Base-by-base conservation (phyloP, 257 asterid genomes). In the Ligustrum vulgare region DNA sequence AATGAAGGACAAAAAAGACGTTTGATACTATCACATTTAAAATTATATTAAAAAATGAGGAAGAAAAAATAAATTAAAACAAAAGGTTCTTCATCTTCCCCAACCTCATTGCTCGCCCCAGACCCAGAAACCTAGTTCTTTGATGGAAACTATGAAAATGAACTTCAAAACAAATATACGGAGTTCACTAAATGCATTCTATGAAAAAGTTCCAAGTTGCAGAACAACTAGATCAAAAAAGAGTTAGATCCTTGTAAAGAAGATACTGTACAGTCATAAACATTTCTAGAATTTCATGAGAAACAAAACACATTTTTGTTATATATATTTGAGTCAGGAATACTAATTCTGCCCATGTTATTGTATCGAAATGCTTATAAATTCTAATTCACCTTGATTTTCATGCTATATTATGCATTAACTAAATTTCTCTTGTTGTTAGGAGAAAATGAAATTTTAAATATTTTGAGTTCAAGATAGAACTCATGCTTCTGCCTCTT, bases 361-460 rank as follows among this genome's bases (percentile, higher is more conserved):
- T 23, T 9, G 33, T 22, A 58, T 58, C 0, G 6, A 58, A 58
- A 58, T 58, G 33, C 32, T 58, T 58, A 51, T 20, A 22, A 20
- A 8, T 63, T 64, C 74, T 18, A 36, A 31, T 71, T 49, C 36
- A 25, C 79, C 13, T 60, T 22, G 22, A 35, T 70, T 75, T 47
- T 43, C 39, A 9, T 69, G 18, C 56, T 20, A 35, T 51, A 54
- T 22, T 18, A 41, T 13, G 34, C 58, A 33, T 33, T 25, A 18
- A 13, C 36, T 68, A 20, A 34, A 75, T 36, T 79, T 58, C 37
- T 10, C 67, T 1, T n/a, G 12, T 6, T 5, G 28, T n/a, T 60
- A 60, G 67, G 31, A 23, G 15, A 8, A 60, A 25, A 60, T 23
- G 67, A 60, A 23, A 23, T 22, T 22, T 60, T 1, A 23, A 60